Evolutionary conservation across 331 rosid species (phyloP).

Genomic region (Acacia pycnantha): DNA sequence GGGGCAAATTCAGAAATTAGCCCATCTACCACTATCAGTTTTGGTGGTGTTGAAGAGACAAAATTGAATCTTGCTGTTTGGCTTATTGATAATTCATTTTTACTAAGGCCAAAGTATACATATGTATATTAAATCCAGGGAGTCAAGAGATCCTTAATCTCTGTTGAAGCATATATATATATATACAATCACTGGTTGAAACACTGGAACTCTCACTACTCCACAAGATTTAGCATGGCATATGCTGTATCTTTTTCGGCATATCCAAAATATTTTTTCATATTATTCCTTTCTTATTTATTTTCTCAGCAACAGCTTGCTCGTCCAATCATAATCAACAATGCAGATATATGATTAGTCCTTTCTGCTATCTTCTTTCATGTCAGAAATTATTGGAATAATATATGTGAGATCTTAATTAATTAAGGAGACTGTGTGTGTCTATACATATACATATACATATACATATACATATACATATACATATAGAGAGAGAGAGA

Average conservation of each 20-base stretch:
- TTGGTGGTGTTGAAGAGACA: neutral
- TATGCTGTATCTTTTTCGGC: conserved; percentile 25
- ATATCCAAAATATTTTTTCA: conserved; percentile 25
- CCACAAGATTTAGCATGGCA: conserved; percentile 12
- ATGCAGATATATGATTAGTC: conserved; percentile 4
- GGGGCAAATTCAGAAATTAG: too few relatives aligned
- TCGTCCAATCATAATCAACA: neutral
- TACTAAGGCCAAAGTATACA: neutral
- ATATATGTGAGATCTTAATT: neutral
- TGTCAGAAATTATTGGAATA: neutral
- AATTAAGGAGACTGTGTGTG: neutral
- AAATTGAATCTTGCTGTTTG: neutral
- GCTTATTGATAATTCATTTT: neutral
- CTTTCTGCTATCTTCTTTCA: neutral
- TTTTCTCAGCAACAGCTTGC: neutral
- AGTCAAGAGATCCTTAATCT: neutral
- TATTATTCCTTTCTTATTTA: neutral
- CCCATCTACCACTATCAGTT: too few relatives aligned
- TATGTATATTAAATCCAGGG: neutral
- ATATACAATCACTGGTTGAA: conserved; percentile 21
- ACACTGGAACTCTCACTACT: neutral
- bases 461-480: too few relatives aligned
- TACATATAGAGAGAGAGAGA: neutral
- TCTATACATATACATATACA: too few relatives aligned
- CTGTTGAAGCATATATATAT: neutral